Percentiles rank a stretch among this genome's conserved stretches.
Evolutionary conservation across 2,329 filamentous ascomycete genomes (phyloP).

Genomic region (Leptographium flavum): DNA sequence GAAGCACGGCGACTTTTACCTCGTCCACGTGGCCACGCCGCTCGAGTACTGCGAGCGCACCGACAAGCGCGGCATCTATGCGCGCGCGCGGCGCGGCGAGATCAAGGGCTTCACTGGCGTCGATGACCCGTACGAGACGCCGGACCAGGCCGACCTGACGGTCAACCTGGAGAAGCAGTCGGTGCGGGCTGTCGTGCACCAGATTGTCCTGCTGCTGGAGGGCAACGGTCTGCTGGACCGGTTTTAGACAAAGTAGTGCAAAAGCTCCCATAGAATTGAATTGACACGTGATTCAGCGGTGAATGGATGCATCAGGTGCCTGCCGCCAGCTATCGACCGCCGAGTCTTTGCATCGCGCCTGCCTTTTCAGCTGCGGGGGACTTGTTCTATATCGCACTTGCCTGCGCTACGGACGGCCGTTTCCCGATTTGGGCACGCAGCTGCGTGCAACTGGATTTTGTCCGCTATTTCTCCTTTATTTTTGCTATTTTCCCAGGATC

Average conservation of each 20-base stretch:
- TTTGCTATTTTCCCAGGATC: neutral
- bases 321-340: too few species aligned
- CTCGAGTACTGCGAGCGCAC: constrained; percentile 91
- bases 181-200: constrained; percentile 86
- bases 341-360: too few species aligned
- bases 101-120: constrained; percentile 98
- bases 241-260: constrained; percentile 21
- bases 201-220: constrained; percentile 90
- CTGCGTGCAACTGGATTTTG: too few species aligned
- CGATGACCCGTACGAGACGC: constrained; percentile 88
- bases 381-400: too few species aligned
- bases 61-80: constrained; percentile 84
- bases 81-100: constrained; percentile 68
- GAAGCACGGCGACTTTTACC: constrained; percentile 83
- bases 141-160: constrained; percentile 65
- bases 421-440: too few species aligned
- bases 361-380: too few species aligned
- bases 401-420: too few species aligned
- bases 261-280: too few species aligned
- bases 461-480: neutral
- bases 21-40: constrained; percentile 86
- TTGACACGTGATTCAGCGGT: neutral
- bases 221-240: constrained; percentile 74
- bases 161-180: constrained; percentile 78
- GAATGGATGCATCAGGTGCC: too few species aligned